Evolutionary conservation across 805 yeast species (phyloP), one percentile per base, ranked within the genome.

Genomic region (Zygoascus bituminiphila): DNA sequence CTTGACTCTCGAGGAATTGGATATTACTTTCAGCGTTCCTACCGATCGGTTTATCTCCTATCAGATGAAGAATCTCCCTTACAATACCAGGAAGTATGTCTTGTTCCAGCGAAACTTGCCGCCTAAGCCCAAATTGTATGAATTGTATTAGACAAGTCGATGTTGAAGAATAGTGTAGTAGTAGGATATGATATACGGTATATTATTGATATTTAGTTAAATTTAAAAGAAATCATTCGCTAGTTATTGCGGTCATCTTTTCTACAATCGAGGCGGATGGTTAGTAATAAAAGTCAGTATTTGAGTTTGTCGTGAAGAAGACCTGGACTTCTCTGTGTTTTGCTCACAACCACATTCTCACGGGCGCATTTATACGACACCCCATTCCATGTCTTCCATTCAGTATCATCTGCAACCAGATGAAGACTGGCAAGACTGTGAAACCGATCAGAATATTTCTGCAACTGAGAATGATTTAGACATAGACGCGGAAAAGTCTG

Each of bases 1-100:
- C 29, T 74, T 80, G 53, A 81, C 91, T 0, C 74, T 84, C 58
- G 93, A 84, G 65, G 88, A 84, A 63, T 72, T 84, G 60, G 91
- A 84, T 61, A 81, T 79, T 44, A 84, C 84, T 15, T 84, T 84
- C 61, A 72, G 71, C 23, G 82, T 81, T 17, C 71, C 82, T 9
- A 61, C 77, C 29, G 48, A 62, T 25, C 64, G 72, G 47, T 84
- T 80, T 58, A 82, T 84, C 46, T 51, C 59, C n/a, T 75, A 73
- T 56, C 76, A 73, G 57, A 51, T 73, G 39, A 59, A 57, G 50
- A 51, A 61, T 40, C 35, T 70, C 22, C 59, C 61, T 7, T 48
- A 43, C 37, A 54, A 57, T 31, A 24, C 58, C 41, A 46, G 51
- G 21, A 48, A 52, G 22, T 44, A 53, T 38, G 33, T 61, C 15